Percentiles rank a stretch among this genome's conserved stretches.
phyloP scores from a whole-genome alignment of 257 asterid species.

The Catharanthus roseus region DNA sequence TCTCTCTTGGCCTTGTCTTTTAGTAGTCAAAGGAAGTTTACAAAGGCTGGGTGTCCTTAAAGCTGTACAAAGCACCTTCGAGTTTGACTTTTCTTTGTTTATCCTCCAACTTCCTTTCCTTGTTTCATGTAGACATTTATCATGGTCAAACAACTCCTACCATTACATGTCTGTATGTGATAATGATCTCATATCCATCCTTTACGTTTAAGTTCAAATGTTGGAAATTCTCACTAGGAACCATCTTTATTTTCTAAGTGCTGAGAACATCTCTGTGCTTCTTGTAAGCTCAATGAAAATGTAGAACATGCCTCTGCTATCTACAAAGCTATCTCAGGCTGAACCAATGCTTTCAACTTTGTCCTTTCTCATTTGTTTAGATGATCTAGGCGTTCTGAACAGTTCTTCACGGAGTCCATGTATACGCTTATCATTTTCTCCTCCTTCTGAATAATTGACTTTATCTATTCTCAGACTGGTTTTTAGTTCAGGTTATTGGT shows the following conservation, averaged over 20 bases:
- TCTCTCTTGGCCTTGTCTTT: neutral
- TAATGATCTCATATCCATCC: no score
- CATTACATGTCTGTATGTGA: neutral
- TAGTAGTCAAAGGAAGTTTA: neutral
- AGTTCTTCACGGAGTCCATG: neutral
- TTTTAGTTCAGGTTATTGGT: neutral
- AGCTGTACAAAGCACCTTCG: no score
- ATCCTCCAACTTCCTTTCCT: neutral
- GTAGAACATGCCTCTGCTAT: neutral
- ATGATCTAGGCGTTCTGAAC: neutral
- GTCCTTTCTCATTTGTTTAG: neutral
- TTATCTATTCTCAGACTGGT: neutral
- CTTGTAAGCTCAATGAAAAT: no score
- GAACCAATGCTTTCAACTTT: neutral
- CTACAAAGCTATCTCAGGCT: neutral
- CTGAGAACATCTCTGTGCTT: no score
- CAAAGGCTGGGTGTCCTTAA: neutral
- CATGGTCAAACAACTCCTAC: neutral
- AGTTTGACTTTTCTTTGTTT: neutral
- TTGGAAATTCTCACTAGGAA: neutral
- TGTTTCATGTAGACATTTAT: neutral
- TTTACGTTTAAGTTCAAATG: no score
- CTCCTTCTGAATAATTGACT: neutral
- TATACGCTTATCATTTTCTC: no score
- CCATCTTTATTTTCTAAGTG: neutral